phyloP scores from a whole-genome alignment of 371 early-diverging fungal species.

The Mucor indicus region DNA sequence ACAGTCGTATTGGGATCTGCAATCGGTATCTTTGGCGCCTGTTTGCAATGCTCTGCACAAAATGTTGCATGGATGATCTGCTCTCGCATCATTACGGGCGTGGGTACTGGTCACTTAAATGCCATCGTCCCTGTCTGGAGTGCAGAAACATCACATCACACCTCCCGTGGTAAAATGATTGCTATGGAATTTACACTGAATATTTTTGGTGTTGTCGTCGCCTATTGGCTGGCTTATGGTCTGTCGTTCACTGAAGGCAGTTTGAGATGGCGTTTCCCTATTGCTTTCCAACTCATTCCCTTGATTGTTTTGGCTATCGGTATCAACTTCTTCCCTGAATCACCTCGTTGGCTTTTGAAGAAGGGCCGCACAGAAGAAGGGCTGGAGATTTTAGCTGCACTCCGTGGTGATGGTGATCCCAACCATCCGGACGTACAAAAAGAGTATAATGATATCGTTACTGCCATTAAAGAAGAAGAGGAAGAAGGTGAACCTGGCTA shows the following conservation, averaged over 20 bases:
- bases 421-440: conserved; percentile 28
- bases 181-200: conserved; percentile 44
- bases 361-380: conserved; percentile 37
- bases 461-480: conserved; percentile 27
- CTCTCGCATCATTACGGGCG: conserved; percentile 42
- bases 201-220: conserved; percentile 45
- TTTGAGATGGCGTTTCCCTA: conserved; percentile 42
- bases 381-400: conserved; percentile 32
- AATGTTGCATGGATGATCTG: conserved; percentile 46
- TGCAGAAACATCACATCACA: conserved; percentile 40
- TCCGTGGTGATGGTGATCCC: conserved; percentile 37
- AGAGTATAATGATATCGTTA: conserved; percentile 32
- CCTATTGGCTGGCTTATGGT: conserved; percentile 45
- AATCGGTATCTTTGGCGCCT: conserved; percentile 36
- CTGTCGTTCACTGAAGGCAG: conserved; percentile 33
- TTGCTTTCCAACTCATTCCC: conserved; percentile 41
- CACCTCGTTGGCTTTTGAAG: conserved; percentile 33
- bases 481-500: conserved; percentile 35
- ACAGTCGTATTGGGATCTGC: conserved; percentile 34
- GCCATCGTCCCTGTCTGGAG: conserved; percentile 46
- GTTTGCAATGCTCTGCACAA: conserved; percentile 35
- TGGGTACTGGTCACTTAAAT: conserved; percentile 46
- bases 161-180: conserved; percentile 36
- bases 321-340: conserved; percentile 40
- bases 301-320: conserved; percentile 26